phyloP scores from a whole-genome alignment of 805 yeast species.

The Jamesozyma rosinii region DNA sequence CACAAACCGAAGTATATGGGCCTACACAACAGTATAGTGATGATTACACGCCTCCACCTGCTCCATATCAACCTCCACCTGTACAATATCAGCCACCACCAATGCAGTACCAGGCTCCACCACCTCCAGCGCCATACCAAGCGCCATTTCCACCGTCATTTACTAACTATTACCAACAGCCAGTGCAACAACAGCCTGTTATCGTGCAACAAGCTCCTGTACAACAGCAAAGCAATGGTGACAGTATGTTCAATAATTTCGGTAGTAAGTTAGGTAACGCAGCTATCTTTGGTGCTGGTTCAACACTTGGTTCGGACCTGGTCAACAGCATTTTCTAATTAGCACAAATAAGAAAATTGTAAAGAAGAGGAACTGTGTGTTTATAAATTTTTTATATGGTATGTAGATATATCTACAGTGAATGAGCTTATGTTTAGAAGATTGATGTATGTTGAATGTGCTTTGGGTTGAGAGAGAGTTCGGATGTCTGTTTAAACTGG shows the following conservation, averaged over 20 bases:
- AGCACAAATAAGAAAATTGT: not conserved
- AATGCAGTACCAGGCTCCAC: not conserved
- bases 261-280: conserved; percentile 83
- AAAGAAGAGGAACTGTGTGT: not conserved
- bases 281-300: conserved; percentile 95
- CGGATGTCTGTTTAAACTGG: no score
- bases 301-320: conserved; percentile 77
- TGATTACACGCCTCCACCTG: not conserved
- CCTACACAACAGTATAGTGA: conserved; percentile 4
- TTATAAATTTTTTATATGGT: no score
- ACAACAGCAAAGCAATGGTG: conserved; percentile 16
- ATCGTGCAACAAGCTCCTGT: conserved; percentile 19
- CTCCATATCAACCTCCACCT: not conserved
- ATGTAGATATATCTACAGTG: no score
- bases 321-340: conserved; percentile 29
- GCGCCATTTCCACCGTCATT: conserved; percentile 4
- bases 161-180: conserved; percentile 13
- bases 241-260: conserved; percentile 43
- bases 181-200: conserved; percentile 31
- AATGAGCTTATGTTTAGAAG: no score
- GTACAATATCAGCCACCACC: conserved; percentile 3
- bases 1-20: no score
- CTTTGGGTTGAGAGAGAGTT: no score
- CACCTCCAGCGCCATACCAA: not conserved
- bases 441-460: no score